phyloP scores from a whole-genome alignment of 2,329 filamentous ascomycete genomes.

The Trichoderma sp. region DNA sequence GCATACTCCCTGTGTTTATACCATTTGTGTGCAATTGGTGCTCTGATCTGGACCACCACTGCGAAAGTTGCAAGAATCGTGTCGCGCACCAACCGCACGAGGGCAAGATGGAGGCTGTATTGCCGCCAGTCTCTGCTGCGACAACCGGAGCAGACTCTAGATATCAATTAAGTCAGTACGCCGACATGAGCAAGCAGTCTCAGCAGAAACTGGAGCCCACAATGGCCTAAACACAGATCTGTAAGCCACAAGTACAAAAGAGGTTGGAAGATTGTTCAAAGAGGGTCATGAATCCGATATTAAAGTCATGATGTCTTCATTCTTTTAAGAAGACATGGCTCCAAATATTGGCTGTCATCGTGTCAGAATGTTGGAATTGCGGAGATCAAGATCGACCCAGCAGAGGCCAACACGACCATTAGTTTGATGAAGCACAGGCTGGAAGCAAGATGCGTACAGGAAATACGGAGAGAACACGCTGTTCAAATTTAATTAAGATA shows the following conservation, averaged over 20 bases:
- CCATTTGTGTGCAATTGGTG: not conserved
- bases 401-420: not conserved
- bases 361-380: no score
- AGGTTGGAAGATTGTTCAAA: not conserved
- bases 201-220: not conserved
- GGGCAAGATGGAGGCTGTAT: not conserved
- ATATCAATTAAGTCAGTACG: not conserved
- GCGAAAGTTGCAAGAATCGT: not conserved
- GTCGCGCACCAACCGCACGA: not conserved
- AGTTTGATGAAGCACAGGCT: not conserved
- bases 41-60: not conserved
- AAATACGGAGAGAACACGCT: not conserved
- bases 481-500: not conserved
- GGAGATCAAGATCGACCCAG: no score
- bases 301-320: not conserved
- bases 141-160: not conserved
- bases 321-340: not conserved
- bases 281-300: not conserved
- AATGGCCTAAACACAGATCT: not conserved
- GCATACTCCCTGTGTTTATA: not conserved
- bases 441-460: not conserved
- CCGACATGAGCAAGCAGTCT: not conserved
- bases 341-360: not conserved
- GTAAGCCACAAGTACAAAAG: not conserved
- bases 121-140: not conserved